Conservation (phyloP, 305 asterid species). For the Coffea humblotiana region DNA sequence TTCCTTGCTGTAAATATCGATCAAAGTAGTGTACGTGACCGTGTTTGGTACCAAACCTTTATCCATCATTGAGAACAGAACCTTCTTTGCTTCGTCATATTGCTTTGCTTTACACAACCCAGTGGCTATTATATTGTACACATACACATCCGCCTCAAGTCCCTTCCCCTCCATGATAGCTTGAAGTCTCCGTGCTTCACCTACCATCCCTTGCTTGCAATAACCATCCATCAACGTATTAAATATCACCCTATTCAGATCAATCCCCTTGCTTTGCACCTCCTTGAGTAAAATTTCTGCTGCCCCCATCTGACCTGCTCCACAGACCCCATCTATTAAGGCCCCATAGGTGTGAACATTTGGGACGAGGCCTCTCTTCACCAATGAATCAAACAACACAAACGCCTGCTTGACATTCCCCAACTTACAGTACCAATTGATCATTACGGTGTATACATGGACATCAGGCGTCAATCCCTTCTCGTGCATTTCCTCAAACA, state of each 20-base stretch:
- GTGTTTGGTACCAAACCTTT: conserved; percentile 49
- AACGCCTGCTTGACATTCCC: conserved; percentile 56
- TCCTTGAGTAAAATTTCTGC: conserved; percentile 57
- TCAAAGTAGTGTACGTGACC: conserved; percentile 56
- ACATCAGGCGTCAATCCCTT: conserved; percentile 52
- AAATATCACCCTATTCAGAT: conserved; percentile 52
- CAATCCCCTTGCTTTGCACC: conserved; percentile 69
- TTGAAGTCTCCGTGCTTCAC: conserved; percentile 58
- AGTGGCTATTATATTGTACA: conserved; percentile 54
- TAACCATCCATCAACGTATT: conserved; percentile 78
- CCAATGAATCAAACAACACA: conserved; percentile 59
- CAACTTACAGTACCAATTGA: conserved; percentile 43
- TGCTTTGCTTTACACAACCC: conserved; percentile 52
- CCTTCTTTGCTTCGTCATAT: conserved; percentile 59
- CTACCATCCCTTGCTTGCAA: conserved; percentile 70
- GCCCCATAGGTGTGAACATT: conserved; percentile 65
- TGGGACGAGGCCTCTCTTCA: conserved; percentile 55
- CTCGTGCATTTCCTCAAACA: conserved; percentile 61
- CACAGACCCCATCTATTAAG: conserved; percentile 64
- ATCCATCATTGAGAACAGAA: conserved; percentile 57
- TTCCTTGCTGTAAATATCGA: conserved; percentile 61
- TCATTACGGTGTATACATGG: conserved; percentile 59
- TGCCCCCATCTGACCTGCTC: conserved; percentile 61
- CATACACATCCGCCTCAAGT: conserved; percentile 57
- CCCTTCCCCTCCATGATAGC: conserved; percentile 69